These are phyloP conservation scores for Solanum megistacrolobum DNA, from an alignment of 257 asterid species.

Conservation along the genomic window DNA sequence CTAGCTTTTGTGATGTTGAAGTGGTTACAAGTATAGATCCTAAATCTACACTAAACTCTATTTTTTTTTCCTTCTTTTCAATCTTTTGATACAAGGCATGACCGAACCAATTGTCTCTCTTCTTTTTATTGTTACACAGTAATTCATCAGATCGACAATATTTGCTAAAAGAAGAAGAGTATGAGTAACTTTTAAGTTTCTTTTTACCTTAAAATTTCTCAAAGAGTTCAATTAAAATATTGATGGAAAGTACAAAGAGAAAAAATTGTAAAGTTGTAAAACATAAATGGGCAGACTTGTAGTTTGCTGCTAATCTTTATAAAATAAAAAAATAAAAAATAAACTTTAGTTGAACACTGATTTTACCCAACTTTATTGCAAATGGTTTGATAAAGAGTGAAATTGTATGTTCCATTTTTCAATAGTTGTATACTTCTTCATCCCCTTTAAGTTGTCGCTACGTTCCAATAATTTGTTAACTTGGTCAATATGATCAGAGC, in stretches of 20 bases:
- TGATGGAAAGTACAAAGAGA: neutral
- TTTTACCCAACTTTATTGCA: constrained; percentile 63
- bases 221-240: neutral
- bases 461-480: constrained; percentile 78
- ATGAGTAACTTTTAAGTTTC: no score
- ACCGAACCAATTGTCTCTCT: no score
- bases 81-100: no score
- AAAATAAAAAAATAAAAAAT: neutral
- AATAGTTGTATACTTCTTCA: constrained; percentile 79
- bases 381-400: constrained; percentile 64
- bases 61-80: no score
- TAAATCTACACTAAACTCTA: no score
- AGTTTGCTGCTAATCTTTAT: neutral
- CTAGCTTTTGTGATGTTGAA: no score
- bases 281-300: neutral
- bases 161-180: no score
- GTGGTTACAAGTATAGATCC: no score
- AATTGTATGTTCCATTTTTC: constrained; percentile 96
- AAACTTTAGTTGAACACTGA: neutral
- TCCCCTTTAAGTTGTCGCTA: constrained; percentile 90
- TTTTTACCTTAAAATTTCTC: neutral
- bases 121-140: no score
- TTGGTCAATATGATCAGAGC: constrained; percentile 77
- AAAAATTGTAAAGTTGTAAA: neutral
- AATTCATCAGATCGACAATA: no score